Evolutionary conservation across 2,329 filamentous ascomycete genomes (phyloP).

Genomic region (Fusarium temperatum): DNA sequence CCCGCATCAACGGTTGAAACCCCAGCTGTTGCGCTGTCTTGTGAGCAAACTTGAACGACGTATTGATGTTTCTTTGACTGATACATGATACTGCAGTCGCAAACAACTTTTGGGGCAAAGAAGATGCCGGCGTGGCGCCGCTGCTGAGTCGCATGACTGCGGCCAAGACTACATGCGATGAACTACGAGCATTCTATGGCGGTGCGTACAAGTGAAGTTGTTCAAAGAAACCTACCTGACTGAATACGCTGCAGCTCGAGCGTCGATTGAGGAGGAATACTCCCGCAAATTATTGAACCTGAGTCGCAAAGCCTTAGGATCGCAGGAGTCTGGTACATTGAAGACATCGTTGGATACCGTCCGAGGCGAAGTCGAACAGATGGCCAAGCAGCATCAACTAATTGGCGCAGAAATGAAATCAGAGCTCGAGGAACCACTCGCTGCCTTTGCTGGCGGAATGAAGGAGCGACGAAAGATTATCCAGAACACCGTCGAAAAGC

Average conservation of each 20-base stretch:
- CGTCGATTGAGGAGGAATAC: constrained; percentile 97
- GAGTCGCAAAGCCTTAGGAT: constrained; percentile 88
- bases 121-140: constrained; percentile 93
- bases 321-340: constrained; percentile 84
- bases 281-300: constrained; percentile 86
- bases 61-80: constrained; percentile 9
- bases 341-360: constrained; percentile 87
- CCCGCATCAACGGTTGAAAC: constrained; percentile 68
- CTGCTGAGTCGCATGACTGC: constrained; percentile 93
- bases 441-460: constrained; percentile 91
- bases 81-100: constrained; percentile 69
- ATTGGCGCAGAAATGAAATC: constrained; percentile 95
- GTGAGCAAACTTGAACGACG: constrained; percentile 52
- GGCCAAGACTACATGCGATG: constrained; percentile 94
- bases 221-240: background rate
- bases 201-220: constrained; percentile 58
- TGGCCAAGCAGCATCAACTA: constrained; percentile 91
- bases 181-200: constrained; percentile 89
- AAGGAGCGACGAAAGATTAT: constrained; percentile 98
- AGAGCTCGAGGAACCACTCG: constrained; percentile 92
- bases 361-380: constrained; percentile 87
- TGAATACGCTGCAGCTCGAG: constrained; percentile 68
- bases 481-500: constrained; percentile 90
- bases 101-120: constrained; percentile 99
- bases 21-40: constrained; percentile 74